Evolutionary conservation across 1,284 basidiomycete genomes (phyloP), one percentile per base, ranked within the genome.

Genomic region (Pseudozyma tsukubaensis): DNA sequence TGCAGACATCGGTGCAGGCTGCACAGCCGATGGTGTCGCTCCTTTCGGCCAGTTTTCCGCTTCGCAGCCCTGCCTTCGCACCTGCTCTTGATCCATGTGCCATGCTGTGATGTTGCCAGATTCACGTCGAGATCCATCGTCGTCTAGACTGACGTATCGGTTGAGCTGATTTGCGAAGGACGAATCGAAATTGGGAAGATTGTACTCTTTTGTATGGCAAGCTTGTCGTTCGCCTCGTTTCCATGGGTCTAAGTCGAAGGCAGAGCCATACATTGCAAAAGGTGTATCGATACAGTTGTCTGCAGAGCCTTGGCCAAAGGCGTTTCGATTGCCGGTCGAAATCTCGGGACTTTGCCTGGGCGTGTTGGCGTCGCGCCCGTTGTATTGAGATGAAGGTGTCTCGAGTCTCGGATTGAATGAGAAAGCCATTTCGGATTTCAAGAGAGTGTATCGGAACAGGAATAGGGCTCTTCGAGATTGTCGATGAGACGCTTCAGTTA

Each of bases 41-140:
- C 56, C 54, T 19, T 58, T 44, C n/a, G 49, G 35, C 59, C 65
- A 58, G n/a, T 43, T 14, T 4, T 49, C 50, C n/a, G 21, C 40
- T 5, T 58, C 59, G 45, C 45, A 39, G 37, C 21, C 34, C 7
- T 32, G 16, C 11, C 29, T 37, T 2, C 37, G 58, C n/a, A 29
- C 10, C 19, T 48, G 35, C 5, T 24, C 35, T n/a, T 5, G 19
- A 2, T 60, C 45, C 18, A 16, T 13, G 12, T 43, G 43, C 54
- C 65, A 61, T 4, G 50, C 13, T 13, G 54, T 9, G 3, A 35
- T 7, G 32, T 39, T 21, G 9, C 29, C 18, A 1, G 35, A n/a
- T 16, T 50, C n/a, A 35, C 24, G 32, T 8, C n/a, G 40, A 13
- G 32, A 13, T 5, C 36, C 21, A 3, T 24, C 19, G 8, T 19